Conservation (phyloP, 176 grass and related monocot genomes). For the Themeda triandra region DNA sequence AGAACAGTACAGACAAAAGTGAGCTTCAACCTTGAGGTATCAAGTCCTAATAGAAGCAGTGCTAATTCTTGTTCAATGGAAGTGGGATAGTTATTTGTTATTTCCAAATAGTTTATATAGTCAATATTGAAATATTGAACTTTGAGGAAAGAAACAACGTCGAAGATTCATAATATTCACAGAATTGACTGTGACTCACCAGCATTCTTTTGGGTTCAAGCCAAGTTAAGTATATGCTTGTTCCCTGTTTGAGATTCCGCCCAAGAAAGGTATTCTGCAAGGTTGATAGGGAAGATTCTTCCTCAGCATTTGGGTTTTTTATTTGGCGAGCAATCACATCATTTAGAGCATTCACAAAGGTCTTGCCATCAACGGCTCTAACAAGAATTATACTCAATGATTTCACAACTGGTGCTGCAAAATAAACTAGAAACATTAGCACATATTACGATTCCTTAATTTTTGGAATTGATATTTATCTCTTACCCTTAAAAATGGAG, state of each 20-base stretch:
- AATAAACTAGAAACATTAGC: conserved; percentile 31
- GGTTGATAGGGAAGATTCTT: conserved; percentile 55
- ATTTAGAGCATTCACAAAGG: conserved; percentile 84
- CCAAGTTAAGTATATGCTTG: conserved; percentile 79
- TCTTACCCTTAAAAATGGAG: conserved; percentile 72
- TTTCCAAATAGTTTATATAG: neutral
- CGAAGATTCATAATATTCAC: neutral
- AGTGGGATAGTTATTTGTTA: neutral
- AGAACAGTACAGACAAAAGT: neutral
- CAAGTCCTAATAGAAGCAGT: conserved; percentile 1
- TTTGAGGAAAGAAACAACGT: neutral
- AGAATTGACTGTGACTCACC: conserved; percentile 45
- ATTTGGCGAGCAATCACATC: conserved; percentile 71
- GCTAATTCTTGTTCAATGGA: neutral
- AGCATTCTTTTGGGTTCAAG: conserved; percentile 59
- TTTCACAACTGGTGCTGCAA: conserved; percentile 69
- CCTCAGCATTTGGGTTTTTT: conserved; percentile 43
- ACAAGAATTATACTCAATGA: conserved; percentile 78
- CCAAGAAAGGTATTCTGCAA: conserved; percentile 64
- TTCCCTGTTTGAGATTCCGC: conserved; percentile 67
- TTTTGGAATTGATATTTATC: neutral
- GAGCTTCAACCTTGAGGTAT: neutral
- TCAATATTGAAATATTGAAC: neutral
- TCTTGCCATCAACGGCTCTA: conserved; percentile 79
- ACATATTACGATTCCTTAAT: neutral